These are phyloP conservation scores for Adansonia digitata DNA, from an alignment of 345 rosid genomes.

Conservation along the genomic window DNA sequence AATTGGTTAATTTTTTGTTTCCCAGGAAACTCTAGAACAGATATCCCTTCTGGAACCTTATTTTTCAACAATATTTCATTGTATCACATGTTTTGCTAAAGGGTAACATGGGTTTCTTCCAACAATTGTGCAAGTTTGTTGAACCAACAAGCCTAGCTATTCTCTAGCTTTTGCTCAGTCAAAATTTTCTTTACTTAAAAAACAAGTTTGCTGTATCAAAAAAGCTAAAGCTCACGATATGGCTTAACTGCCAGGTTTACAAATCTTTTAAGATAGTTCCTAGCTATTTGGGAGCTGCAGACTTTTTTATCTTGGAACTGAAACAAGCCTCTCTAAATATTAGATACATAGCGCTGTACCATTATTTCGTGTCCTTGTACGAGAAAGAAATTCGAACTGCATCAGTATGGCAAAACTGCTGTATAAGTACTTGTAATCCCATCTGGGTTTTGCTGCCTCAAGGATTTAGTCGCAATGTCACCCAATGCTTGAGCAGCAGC, in stretches of 20 bases:
- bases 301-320: not conserved
- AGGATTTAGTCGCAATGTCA: slow-evolving; percentile 44
- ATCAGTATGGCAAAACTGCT: no score
- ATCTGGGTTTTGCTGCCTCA: slow-evolving; percentile 34
- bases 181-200: not conserved
- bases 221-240: no score
- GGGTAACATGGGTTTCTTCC: not conserved
- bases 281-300: not conserved
- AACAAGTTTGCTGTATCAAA: not conserved
- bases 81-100: not conserved
- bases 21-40: no score
- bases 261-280: not conserved
- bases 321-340: not conserved
- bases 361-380: no score
- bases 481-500: slow-evolving; percentile 72
- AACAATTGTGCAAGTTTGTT: not conserved
- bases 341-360: no score
- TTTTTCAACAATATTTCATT: not conserved
- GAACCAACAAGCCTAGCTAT: not conserved
- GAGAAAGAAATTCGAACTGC: no score
- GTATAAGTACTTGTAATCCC: slow-evolving; percentile 42
- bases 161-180: not conserved
- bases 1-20: no score
- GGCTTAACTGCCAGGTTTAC: not conserved
- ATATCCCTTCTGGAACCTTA: no score